These are phyloP conservation scores for Paracamarosporium sp. DNA, from an alignment of 2,329 filamentous ascomycete species.

Conservation along the genomic window DNA sequence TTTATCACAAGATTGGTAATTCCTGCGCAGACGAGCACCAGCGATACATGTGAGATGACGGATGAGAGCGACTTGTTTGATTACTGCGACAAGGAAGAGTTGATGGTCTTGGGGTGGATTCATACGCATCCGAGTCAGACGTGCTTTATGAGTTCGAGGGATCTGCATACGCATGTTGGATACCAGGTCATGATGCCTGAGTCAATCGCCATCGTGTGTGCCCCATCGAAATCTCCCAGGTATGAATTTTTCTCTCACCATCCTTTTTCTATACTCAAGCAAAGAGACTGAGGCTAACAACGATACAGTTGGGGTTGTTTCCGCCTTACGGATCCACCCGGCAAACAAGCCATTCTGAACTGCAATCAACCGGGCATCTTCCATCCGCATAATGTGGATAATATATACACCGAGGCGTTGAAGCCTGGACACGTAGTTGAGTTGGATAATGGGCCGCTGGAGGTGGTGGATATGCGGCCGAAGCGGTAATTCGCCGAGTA, in stretches of 20 bases:
- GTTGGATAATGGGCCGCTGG: constrained; percentile 63
- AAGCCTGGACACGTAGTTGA: constrained; percentile 66
- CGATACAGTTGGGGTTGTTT: constrained; percentile 83
- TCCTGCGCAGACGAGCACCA: constrained; percentile 86
- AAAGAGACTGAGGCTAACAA: background rate
- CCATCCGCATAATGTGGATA: constrained; percentile 74
- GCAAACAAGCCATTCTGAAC: constrained; percentile 80
- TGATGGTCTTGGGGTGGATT: constrained; percentile 94
- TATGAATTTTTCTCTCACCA: constrained; percentile 52
- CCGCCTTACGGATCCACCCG: constrained; percentile 89
- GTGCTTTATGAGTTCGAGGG: constrained; percentile 95
- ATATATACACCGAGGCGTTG: constrained; percentile 78
- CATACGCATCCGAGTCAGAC: constrained; percentile 97
- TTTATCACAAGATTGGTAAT: constrained; percentile 90
- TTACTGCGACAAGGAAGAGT: constrained; percentile 82
- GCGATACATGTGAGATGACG: constrained; percentile 92
- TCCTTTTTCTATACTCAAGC: background rate
- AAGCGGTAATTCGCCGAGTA: constrained; percentile 25
- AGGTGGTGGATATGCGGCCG: constrained; percentile 67
- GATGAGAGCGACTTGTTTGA: constrained; percentile 87
- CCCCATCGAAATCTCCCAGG: constrained; percentile 79
- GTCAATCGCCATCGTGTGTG: constrained; percentile 95
- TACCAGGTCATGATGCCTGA: constrained; percentile 98
- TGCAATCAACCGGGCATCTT: constrained; percentile 83
- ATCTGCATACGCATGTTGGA: constrained; percentile 90